Base-by-base conservation (phyloP, 1,139 yeast genomes). In the Kodamaea fungicola region DNA sequence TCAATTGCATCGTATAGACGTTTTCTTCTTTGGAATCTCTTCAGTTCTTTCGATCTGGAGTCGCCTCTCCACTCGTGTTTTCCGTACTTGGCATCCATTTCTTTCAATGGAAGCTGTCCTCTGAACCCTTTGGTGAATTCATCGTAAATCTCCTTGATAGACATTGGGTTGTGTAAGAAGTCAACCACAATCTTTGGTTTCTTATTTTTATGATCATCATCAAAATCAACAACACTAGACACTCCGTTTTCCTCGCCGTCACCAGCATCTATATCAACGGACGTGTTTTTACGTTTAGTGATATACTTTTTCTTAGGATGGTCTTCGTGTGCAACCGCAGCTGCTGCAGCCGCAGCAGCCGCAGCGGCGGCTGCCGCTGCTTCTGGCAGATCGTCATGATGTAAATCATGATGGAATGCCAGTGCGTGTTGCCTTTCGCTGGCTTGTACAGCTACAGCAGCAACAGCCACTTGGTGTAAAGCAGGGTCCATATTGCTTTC, bases 11-110 rank as follows among this genome's bases (percentile, higher is more conserved):
- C 75, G 42, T 73, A 68, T 32, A 71, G 52, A 49, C 71, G 64
- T 46, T 69, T 70, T 31, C 76, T 53, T 45, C 76, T 54, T 49
- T 71, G 76, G 50, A 51, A 71, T 42, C 76, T 51, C 49, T 71
- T 71, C 29, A 68, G 61, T 40, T 70, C 75, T 46, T 71, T 71
- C n/a, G 74, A 65, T 31, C 76, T 48, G 8, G 71, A 64, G 49
- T 70, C 74, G 19, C 76, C 76, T 41, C 76, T 53, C 76, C 76
- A 71, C 39, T 65, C 66, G 43, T 63, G 63, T 44, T 70, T 70
- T 12, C 76, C 76, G 45, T 61, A 69, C 39, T 68, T 60, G 26
- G 60, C 62, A 45, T 71, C 76, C 61, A 70, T 59, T 30, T 68
- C 73, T 34, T 69, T 55, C 37, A 71, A 55, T 6, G 76, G 73